Conservation (phyloP, 1,284 basidiomycete genomes). For the Sutorius eximius region DNA sequence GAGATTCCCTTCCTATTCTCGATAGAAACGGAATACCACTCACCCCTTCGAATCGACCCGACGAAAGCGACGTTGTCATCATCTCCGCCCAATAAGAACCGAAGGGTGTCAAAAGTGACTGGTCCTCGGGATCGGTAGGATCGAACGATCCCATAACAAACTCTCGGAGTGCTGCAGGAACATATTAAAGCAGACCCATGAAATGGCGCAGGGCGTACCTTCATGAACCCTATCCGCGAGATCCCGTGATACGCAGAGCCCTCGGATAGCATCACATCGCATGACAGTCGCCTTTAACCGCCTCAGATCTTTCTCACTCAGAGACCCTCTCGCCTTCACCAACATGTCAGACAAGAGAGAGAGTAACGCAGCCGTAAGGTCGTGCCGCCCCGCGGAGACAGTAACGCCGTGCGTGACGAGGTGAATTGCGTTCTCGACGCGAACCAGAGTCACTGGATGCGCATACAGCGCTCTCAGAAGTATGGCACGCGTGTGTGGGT, state of each 20-base stretch:
- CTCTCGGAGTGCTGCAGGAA: conserved; percentile 30
- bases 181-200: conserved; percentile 4
- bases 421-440: conserved; percentile 38
- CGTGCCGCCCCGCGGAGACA: conserved; percentile 15
- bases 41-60: conserved; percentile 16
- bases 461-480: conserved; percentile 37
- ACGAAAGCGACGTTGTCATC: conserved; percentile 14
- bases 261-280: conserved; percentile 33
- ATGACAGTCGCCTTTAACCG: conserved; percentile 44
- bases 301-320: conserved; percentile 32
- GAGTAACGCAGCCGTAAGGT: conserved; percentile 31
- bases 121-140: conserved; percentile 26
- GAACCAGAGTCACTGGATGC: conserved; percentile 21
- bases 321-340: conserved; percentile 21
- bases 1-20: background rate
- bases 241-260: conserved; percentile 32
- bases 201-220: conserved; percentile 33
- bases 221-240: conserved; percentile 27
- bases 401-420: conserved; percentile 43
- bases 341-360: conserved; percentile 39
- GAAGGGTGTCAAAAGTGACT: conserved; percentile 28
- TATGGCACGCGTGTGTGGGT: conserved; percentile 21
- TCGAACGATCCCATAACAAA: conserved; percentile 32
- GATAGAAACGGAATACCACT: background rate
- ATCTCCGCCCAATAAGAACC: conserved; percentile 35